A percentile compares a stretch with the other conserved stretches of the same genome.
These are phyloP conservation scores for Leccinum subgranulosum DNA, from an alignment of 768 basidiomycete species.

Conservation along the genomic window DNA sequence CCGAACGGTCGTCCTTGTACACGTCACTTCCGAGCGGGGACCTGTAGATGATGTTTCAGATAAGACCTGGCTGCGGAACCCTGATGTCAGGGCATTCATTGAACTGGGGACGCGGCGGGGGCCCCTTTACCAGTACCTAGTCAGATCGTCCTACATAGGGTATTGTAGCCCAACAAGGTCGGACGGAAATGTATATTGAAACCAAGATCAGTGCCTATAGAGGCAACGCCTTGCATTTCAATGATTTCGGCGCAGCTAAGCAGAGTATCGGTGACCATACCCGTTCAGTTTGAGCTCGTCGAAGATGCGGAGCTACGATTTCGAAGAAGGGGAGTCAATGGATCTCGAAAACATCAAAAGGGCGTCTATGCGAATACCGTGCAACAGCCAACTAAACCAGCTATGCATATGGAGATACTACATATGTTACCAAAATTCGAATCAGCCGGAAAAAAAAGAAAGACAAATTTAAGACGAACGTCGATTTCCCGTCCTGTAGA, in stretches of 20 bases:
- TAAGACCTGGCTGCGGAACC: background rate
- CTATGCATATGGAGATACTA: too few relatives aligned
- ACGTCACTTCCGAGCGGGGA: background rate
- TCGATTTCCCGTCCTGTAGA: background rate
- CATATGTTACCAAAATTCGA: too few relatives aligned
- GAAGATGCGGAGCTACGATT: too few relatives aligned
- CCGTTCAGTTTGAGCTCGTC: too few relatives aligned
- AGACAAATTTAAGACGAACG: too few relatives aligned
- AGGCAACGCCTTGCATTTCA: too few relatives aligned
- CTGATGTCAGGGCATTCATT: background rate
- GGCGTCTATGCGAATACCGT: too few relatives aligned
- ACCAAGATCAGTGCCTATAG: too few relatives aligned
- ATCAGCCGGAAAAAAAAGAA: background rate
- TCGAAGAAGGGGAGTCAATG: too few relatives aligned
- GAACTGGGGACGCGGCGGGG: background rate
- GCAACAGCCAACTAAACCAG: too few relatives aligned
- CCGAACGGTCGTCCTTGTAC: background rate
- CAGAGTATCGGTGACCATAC: too few relatives aligned
- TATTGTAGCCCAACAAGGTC: background rate
- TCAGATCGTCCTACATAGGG: background rate
- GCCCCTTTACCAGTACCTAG: background rate
- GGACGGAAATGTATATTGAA: background rate
- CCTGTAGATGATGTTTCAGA: background rate
- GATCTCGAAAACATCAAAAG: too few relatives aligned
- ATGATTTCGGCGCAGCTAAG: background rate